Base-by-base conservation (phyloP, 2,329 filamentous ascomycete genomes). In the Zymoseptoria crescenta region DNA sequence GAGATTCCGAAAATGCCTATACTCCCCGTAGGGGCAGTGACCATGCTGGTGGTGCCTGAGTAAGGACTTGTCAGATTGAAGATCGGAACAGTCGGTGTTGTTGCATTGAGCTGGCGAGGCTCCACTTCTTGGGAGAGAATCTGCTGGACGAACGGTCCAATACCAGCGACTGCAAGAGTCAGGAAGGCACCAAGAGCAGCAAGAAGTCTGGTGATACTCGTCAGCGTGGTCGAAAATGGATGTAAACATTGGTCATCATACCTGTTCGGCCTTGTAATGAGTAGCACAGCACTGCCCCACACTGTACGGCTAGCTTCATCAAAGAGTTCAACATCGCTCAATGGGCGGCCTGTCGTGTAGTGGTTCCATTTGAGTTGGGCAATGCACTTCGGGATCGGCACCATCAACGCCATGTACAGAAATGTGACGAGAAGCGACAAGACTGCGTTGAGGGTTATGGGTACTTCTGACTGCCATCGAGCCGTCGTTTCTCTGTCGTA, bases 291-390 rank as follows among this genome's bases (percentile, higher is more conserved):
- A 50, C 49, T 50, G 49, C 49, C 49, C 49, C 49, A 50, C 1
- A 50, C 49, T 1, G 49, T 50, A 6, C 49, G 49, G 49, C 49
- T 50, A 9, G 49, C 49, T 50, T 50, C 49, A 50, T 50, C 49
- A 5, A 21, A 50, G 19, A 50, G 24, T 7, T 50, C 49, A n/a
- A 50, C 4, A 8, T 50, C 49, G 10, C 19, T 27, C 49, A 50
- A n/a, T n/a, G 49, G 49, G 4, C 24, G 49, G 19, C 49, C 13
- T 2, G 4, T 28, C 2, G 20, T 48, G 16, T 45, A 55, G 21
- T 55, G 54, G 24, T 55, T 55, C 54, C 54, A 55, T 48, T 55
- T 55, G 1, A 55, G 54, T 5, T 55, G 54, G 10, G 54, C 30
- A 49, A 55, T 55, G 21, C 29, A 55, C 54, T 55, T 55, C 4